Conservation (phyloP, 805 yeast genomes). For the Lipomyces sp. region DNA sequence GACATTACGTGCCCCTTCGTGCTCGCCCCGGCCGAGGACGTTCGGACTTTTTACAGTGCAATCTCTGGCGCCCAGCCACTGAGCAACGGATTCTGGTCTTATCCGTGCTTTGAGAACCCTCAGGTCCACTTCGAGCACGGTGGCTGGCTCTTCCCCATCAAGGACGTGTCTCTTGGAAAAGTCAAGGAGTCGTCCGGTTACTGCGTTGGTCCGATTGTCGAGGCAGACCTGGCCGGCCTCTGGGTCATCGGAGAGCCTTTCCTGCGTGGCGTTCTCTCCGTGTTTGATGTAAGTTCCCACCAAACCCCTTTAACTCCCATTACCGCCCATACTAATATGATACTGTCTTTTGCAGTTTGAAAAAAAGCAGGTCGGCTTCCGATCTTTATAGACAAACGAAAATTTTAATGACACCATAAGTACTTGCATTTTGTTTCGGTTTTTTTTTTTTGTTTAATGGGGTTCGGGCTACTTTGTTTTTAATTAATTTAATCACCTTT, state of each 20-base stretch:
- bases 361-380: conserved; percentile 21
- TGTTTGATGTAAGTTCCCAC: conserved; percentile 12
- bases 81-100: conserved; percentile 27
- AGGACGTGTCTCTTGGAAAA: conserved; percentile 21
- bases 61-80: conserved; percentile 28
- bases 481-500: too few relatives aligned
- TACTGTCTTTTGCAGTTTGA: conserved; percentile 9
- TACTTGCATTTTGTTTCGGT: too few relatives aligned
- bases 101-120: conserved; percentile 27
- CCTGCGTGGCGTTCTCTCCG: conserved; percentile 19
- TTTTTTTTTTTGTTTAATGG: too few relatives aligned
- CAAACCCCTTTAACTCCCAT: too few relatives aligned
- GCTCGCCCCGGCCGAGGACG: conserved; percentile 29
- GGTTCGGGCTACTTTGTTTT: too few relatives aligned
- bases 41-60: conserved; percentile 23
- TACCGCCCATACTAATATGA: too few relatives aligned
- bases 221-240: conserved; percentile 26
- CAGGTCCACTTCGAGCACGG: conserved; percentile 27
- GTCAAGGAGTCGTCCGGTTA: conserved; percentile 28
- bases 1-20: conserved; percentile 21
- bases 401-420: too few relatives aligned
- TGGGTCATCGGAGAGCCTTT: conserved; percentile 30
- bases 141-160: conserved; percentile 28
- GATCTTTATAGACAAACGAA: too few relatives aligned
- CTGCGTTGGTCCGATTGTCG: conserved; percentile 27